phyloP scores from a whole-genome alignment of 805 yeast species.

The Candida ascalaphidarum region DNA sequence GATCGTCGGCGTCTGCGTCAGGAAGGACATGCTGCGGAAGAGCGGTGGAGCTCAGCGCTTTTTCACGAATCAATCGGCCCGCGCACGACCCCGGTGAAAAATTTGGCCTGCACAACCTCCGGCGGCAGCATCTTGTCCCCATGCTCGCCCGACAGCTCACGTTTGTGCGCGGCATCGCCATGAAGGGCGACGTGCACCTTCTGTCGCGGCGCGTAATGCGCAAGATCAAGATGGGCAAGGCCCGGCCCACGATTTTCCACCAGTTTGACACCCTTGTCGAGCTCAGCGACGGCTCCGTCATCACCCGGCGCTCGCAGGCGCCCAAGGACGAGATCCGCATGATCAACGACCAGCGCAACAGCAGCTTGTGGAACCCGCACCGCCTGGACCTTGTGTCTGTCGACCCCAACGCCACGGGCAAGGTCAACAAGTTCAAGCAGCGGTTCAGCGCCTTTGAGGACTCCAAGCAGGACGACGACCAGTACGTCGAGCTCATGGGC shows the following conservation, averaged over 20 bases:
- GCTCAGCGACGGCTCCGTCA: conserved; percentile 88
- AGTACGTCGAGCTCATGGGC: conserved; percentile 53
- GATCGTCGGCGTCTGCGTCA: conserved; percentile 94
- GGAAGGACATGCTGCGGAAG: conserved; percentile 57
- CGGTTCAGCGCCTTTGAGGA: conserved; percentile 46
- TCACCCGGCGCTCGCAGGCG: conserved; percentile 72
- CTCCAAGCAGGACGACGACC: conserved; percentile 23
- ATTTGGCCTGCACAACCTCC: too few relatives aligned
- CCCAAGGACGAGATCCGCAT: conserved; percentile 83
- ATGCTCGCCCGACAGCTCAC: too few relatives aligned
- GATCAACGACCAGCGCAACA: conserved; percentile 83
- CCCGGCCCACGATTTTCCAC: conserved; percentile 89
- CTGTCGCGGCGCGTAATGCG: conserved; percentile 53
- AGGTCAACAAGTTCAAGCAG: conserved; percentile 64
- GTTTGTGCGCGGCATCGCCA: conserved; percentile 5
- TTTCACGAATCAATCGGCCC: too few relatives aligned
- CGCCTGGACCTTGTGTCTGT: conserved; percentile 66
- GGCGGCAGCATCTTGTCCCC: too few relatives aligned
- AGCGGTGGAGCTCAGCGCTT: neutral
- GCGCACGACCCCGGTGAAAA: too few relatives aligned
- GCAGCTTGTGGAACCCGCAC: conserved; percentile 82
- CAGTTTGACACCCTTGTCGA: conserved; percentile 87
- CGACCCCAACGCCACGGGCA: conserved; percentile 81
- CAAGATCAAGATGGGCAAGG: conserved; percentile 69
- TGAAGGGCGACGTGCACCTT: conserved; percentile 32